Evolutionary conservation across 2,329 filamentous ascomycete species (phyloP).

Genomic region (Paecilomyces niveus): DNA sequence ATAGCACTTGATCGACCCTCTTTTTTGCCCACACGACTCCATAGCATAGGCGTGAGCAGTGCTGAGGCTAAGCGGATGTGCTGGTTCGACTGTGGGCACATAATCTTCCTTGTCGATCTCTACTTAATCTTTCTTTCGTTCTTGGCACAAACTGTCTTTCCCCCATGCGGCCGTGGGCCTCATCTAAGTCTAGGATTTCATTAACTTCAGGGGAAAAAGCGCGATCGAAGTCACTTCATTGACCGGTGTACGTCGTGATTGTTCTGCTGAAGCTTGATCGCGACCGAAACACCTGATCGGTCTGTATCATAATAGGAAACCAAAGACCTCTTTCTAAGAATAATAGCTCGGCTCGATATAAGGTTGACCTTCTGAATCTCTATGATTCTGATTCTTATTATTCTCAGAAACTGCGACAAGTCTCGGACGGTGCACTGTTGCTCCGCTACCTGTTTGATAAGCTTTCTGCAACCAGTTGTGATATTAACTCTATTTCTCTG

Average conservation of each 20-base stretch:
- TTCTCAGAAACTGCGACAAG: not conserved
- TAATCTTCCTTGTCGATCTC: not conserved
- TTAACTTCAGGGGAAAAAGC: not conserved
- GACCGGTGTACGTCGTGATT: not conserved
- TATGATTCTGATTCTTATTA: not conserved
- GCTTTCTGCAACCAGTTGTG: not conserved
- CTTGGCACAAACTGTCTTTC: not conserved
- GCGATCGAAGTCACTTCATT: not conserved
- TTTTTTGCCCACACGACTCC: not conserved
- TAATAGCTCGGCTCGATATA: not conserved
- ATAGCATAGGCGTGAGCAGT: not conserved
- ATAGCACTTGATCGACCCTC: not conserved
- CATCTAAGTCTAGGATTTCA: not conserved
- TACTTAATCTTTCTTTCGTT: not conserved
- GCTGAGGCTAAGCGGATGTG: not conserved
- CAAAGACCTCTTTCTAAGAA: not conserved
- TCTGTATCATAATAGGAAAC: not conserved
- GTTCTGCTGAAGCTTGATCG: not conserved
- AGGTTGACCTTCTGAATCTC: not conserved
- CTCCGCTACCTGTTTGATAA: not conserved
- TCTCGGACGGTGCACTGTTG: not conserved
- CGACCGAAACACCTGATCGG: not conserved
- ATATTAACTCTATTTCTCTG: not conserved
- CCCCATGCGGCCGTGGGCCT: not conserved
- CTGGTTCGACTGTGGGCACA: not conserved